Evolutionary conservation across 1,139 yeast genomes (phyloP), one percentile per base, ranked within the genome.

Genomic region (Geotrichum candidum): DNA sequence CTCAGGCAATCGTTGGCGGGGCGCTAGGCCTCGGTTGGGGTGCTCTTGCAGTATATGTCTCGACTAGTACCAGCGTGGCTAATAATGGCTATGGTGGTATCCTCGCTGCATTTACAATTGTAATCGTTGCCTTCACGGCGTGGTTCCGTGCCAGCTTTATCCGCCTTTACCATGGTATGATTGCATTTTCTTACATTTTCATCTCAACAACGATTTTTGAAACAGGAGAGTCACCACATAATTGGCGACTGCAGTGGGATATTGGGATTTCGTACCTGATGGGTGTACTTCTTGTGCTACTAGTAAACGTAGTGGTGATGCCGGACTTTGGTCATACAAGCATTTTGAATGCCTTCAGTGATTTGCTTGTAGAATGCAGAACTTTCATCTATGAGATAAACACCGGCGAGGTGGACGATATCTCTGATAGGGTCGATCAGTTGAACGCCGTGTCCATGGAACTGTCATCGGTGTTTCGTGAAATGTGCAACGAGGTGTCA

Each of bases 1-100:
- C 76, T 1, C 72, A 73, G 35, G 75, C 83, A 0, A 68, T 78
- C 1, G 3, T 78, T 9, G 84, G 84, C 3, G 77, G 79, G 46
- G 78, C 80, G n/a, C 71, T 83, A 6, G 84, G 81, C 0, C 64
- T 79, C 41, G 83, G 79, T 0, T 79, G 82, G 80, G 74, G 80
- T 1, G 70, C 80, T 0, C 64, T 80, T 45, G 79, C 82, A 1
- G 68, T 80, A 66, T 79, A 72, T 60, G 68, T 80, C 0, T 76
- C 82, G 2, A 73, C 76, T 0, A 74, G 78, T 0, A 77, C 82
- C 1, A 67, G 67, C 6, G 76, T 78, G 0, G 74, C 81, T 0
- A 70, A 76, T n/a, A 68, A 72, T 22, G 80, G 79, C 46, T 80
- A 76, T 64, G 83, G 83, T 55, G 83, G 82, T 33, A 72, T 81